Percentiles rank a stretch among this genome's conserved stretches.
Conservation (phyloP, 495 filamentous ascomycete genomes). For the Schizothecium vesticola region DNA sequence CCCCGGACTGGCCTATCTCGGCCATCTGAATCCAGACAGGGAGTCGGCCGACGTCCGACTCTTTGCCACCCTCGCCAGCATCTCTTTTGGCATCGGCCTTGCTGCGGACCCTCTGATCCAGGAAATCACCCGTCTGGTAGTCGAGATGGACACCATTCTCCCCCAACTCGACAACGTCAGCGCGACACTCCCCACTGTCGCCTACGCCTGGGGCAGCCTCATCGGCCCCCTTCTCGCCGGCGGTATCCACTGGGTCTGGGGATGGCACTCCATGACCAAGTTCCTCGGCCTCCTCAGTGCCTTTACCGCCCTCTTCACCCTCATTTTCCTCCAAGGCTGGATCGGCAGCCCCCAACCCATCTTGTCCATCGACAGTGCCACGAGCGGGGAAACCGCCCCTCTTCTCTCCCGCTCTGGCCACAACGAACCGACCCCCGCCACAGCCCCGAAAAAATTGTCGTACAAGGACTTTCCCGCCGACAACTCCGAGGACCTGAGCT, state of each 20-base stretch:
- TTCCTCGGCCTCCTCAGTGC: conserved; percentile 14
- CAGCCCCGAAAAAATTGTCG: not conserved
- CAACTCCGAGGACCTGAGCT: conserved; percentile 1
- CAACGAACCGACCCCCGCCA: not conserved
- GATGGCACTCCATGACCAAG: conserved; percentile 20
- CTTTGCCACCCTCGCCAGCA: conserved; percentile 16
- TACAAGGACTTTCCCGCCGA: not conserved
- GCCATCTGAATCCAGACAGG: conserved; percentile 2
- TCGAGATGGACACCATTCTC: not conserved
- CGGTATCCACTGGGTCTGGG: conserved; percentile 14
- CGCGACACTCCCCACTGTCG: conserved; percentile 19
- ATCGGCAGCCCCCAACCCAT: conserved; percentile 13
- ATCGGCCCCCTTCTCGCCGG: conserved; percentile 24
- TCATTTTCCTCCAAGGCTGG: conserved; percentile 28
- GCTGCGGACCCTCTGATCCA: conserved; percentile 21
- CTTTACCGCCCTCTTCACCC: conserved; percentile 10
- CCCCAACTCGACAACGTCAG: conserved; percentile 2
- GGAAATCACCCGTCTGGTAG: conserved; percentile 15
- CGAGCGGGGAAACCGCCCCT: conserved; percentile 26
- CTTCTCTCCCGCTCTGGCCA: conserved; percentile 9
- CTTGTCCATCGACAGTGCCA: not conserved
- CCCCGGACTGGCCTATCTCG: conserved; percentile 19
- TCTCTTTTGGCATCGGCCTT: conserved; percentile 24
- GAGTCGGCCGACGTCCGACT: not conserved
- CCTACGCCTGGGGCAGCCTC: conserved; percentile 26